Evolutionary conservation across 208 protist genomes (phyloP).

Genomic region (Acanthamoeba healyi): DNA sequence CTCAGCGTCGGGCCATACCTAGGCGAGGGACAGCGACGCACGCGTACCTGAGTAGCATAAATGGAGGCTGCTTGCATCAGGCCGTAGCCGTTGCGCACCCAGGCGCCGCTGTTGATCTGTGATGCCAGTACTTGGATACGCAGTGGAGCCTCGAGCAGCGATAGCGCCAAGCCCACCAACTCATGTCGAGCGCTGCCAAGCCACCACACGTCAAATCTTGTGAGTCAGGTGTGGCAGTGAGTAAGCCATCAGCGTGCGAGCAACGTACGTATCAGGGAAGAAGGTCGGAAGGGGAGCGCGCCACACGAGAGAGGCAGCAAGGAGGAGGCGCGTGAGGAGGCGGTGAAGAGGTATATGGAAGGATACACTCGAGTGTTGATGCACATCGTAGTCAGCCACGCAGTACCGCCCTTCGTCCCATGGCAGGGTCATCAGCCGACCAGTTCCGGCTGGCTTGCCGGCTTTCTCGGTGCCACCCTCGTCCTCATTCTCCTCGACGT

Average conservation of each 20-base stretch:
- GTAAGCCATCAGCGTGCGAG: too few relatives aligned
- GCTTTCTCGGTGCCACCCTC: neutral
- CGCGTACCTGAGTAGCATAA: neutral
- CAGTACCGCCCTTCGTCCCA: neutral
- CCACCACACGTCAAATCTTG: neutral
- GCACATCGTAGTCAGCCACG: conserved; percentile 37
- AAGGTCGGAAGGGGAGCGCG: neutral
- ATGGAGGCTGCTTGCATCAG: neutral
- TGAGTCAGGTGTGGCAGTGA: neutral
- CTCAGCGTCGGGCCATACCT: neutral
- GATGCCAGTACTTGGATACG: conserved; percentile 10
- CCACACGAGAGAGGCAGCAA: conserved; percentile 7
- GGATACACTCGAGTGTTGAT: neutral
- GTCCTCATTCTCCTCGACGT: neutral
- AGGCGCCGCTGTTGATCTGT: neutral
- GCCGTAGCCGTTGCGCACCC: conserved; percentile 46
- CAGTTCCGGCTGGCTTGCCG: neutral
- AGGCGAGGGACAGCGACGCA: neutral
- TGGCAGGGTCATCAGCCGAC: neutral
- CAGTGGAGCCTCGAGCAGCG: conserved; percentile 4
- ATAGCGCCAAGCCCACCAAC: neutral
- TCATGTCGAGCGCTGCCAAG: neutral
- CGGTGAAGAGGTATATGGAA: conserved; percentile 20
- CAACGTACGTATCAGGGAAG: neutral
- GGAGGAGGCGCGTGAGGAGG: conserved; percentile 22